A percentile compares a stretch with the other conserved stretches of the same genome.
Conservation (phyloP, 2,329 filamentous ascomycete species). For the Penicillium sp. region DNA sequence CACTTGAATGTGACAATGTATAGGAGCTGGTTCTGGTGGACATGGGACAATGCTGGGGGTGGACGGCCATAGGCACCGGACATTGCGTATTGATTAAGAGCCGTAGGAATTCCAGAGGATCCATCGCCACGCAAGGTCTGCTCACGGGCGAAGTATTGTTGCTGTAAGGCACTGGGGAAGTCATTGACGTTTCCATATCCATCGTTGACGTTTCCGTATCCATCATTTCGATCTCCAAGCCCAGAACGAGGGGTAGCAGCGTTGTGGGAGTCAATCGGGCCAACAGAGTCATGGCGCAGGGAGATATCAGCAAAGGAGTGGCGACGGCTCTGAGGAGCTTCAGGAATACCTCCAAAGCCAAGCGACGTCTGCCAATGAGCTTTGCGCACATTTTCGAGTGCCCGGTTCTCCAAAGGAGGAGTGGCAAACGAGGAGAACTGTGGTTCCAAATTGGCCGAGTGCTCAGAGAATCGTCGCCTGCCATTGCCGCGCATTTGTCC, state of each 20-base stretch:
- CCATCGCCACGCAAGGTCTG: constrained; percentile 37
- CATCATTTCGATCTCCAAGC: constrained; percentile 39
- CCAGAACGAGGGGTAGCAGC: constrained; percentile 34
- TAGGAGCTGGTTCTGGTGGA: constrained; percentile 43
- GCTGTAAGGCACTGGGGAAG: constrained; percentile 34
- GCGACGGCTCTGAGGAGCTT: constrained; percentile 50
- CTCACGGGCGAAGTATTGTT: constrained; percentile 46
- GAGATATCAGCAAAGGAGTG: constrained; percentile 54
- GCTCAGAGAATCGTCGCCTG: constrained; percentile 47
- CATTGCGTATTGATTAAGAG: constrained; percentile 43
- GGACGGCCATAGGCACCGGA: constrained; percentile 40
- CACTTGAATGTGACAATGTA: constrained; percentile 97
- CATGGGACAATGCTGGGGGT: constrained; percentile 35
- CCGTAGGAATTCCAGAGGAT: constrained; percentile 34
- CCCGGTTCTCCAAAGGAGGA: constrained; percentile 41
- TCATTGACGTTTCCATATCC: constrained; percentile 38
- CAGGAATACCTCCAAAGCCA: constrained; percentile 47
- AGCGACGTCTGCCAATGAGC: constrained; percentile 53
- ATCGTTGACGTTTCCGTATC: constrained; percentile 38
- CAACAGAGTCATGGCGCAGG: constrained; percentile 47
- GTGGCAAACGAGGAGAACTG: constrained; percentile 39
- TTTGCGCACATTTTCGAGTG: constrained; percentile 47
- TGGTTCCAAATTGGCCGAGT: constrained; percentile 42
- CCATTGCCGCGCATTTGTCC: constrained; percentile 38
- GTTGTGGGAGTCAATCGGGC: constrained; percentile 22